Conservation (phyloP, 306 rosid genomes). For the Trifolium subterraneum region DNA sequence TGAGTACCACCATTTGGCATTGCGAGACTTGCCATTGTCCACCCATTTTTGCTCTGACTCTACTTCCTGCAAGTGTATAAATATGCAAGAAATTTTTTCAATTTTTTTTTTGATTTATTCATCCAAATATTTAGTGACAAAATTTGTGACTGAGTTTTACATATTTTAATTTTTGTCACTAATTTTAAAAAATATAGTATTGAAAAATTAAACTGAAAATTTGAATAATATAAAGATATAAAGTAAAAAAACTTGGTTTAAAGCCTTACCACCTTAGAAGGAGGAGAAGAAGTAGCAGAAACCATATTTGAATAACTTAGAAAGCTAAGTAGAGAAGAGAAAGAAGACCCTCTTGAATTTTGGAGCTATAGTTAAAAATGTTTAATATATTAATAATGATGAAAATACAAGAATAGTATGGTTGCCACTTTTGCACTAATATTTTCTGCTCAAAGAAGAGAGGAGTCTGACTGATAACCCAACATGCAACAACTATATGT, state of each 20-base stretch:
- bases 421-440: constrained; percentile 36
- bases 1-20: constrained; percentile 96
- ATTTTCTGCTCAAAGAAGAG: constrained; percentile 7
- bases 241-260: constrained; percentile 4
- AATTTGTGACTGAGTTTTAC: too few relatives aligned
- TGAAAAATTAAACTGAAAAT: not conserved
- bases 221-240: not conserved
- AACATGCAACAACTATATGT: not conserved
- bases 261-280: constrained; percentile 46
- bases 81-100: too few relatives aligned
- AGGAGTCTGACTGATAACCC: constrained; percentile 11
- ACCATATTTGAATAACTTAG: constrained; percentile 50
- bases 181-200: too few relatives aligned
- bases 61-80: constrained; percentile 51
- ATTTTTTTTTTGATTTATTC: not conserved
- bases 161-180: not conserved
- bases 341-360: constrained; percentile 34
- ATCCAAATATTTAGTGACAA: not conserved
- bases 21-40: constrained; percentile 60
- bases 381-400: constrained; percentile 30
- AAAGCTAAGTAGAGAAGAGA: constrained; percentile 16
- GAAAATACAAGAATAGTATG: not conserved
- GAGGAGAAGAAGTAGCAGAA: constrained; percentile 61
- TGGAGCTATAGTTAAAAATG: constrained; percentile 13
- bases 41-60: constrained; percentile 58